A percentile compares a stretch with the other conserved stretches of the same genome.
These are phyloP conservation scores for Pulveroboletus sp. DNA, from an alignment of 768 basidiomycete species.

Conservation along the genomic window DNA sequence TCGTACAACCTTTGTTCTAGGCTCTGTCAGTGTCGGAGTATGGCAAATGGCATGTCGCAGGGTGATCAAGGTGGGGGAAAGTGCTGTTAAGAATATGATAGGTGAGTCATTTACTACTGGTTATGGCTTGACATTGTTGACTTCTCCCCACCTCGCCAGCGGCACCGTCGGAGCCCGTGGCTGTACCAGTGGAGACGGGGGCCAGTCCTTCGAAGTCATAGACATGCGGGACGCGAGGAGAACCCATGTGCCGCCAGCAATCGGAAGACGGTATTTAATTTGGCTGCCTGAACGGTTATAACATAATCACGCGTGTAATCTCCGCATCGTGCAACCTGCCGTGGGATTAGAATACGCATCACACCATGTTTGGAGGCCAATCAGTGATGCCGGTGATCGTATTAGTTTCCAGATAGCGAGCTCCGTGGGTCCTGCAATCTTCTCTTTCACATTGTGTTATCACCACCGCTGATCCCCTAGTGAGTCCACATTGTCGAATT, in stretches of 20 bases:
- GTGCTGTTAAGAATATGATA: constrained; percentile 60
- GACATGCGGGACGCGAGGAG: neutral
- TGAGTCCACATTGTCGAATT: too few relatives aligned
- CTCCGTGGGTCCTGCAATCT: too few relatives aligned
- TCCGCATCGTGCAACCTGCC: constrained; percentile 2
- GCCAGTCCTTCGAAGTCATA: constrained; percentile 17
- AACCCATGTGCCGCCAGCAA: neutral
- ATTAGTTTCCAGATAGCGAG: too few relatives aligned
- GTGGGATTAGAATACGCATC: constrained; percentile 9
- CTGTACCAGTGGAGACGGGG: constrained; percentile 13
- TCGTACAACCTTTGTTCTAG: constrained; percentile 35
- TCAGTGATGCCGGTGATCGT: too few relatives aligned
- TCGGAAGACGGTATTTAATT: constrained; percentile 3
- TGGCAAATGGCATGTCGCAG: constrained; percentile 95
- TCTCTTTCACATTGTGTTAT: too few relatives aligned
- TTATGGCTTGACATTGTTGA: neutral
- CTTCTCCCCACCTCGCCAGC: constrained; percentile 5
- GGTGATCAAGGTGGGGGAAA: constrained; percentile 75
- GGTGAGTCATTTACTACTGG: constrained; percentile 31
- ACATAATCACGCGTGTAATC: constrained; percentile 18
- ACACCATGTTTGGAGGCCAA: neutral
- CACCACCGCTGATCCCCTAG: too few relatives aligned
- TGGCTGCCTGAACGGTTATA: neutral
- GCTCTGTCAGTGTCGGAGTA: constrained; percentile 86
- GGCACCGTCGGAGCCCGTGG: constrained; percentile 20